A percentile compares a stretch with the other conserved stretches of the same genome.
These are phyloP conservation scores for Galerina marginata DNA, from an alignment of 768 basidiomycete genomes.

Conservation along the genomic window DNA sequence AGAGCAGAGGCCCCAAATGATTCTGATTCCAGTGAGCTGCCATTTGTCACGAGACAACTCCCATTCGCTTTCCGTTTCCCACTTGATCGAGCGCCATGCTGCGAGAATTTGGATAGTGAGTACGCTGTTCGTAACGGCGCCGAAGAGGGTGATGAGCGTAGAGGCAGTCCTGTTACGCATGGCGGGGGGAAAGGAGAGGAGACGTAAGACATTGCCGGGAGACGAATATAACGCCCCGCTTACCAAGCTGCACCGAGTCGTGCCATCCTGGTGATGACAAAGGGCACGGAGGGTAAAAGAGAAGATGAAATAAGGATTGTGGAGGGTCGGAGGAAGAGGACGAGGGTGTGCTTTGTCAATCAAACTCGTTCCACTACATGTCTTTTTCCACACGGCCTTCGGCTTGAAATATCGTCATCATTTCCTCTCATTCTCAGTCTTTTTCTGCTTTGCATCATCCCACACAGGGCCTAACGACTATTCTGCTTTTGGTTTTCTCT, in stretches of 20 bases:
- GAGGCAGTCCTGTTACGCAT: conserved; percentile 41
- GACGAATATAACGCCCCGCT: conserved; percentile 11
- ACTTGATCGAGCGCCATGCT: conserved; percentile 43
- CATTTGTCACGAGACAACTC: conserved; percentile 41
- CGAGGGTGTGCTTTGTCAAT: conserved; percentile 15
- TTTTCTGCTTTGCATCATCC: neutral
- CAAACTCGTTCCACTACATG: neutral
- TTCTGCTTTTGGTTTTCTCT: conserved; percentile 2
- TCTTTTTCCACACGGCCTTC: neutral
- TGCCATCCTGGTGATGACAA: conserved; percentile 24
- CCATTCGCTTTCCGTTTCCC: conserved; percentile 56
- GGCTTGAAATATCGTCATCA: neutral
- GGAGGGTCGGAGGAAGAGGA: conserved; percentile 4
- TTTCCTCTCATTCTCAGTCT: neutral
- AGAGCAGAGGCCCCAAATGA: conserved; percentile 67
- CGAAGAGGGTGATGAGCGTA: conserved; percentile 43
- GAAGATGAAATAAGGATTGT: neutral
- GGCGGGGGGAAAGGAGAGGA: conserved; percentile 11
- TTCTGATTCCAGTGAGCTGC: conserved; percentile 48
- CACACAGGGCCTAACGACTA: neutral
- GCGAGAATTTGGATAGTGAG: conserved; percentile 43
- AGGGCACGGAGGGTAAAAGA: neutral
- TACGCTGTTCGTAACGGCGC: conserved; percentile 37
- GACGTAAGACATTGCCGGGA: conserved; percentile 11
- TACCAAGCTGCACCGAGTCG: conserved; percentile 32